Conservation (phyloP, 495 filamentous ascomycete genomes). For the Glutinoglossum americanum region DNA sequence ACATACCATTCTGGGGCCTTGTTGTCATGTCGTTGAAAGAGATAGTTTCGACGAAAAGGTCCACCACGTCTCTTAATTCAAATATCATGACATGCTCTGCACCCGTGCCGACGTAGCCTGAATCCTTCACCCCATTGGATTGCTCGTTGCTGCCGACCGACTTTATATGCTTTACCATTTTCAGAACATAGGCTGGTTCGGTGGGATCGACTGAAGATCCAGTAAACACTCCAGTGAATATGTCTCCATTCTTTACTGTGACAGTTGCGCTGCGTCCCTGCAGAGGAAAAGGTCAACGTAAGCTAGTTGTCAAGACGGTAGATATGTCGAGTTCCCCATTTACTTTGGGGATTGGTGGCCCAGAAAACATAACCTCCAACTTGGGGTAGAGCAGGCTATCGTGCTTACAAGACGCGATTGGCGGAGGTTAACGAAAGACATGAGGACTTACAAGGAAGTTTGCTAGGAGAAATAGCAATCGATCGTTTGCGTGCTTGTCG, state of each 20-base stretch:
- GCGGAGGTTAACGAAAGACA: not conserved
- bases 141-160: conserved; percentile 24
- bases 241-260: conserved; percentile 45
- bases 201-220: conserved; percentile 33
- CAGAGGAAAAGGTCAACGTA: conserved; percentile 9
- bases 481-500: conserved; percentile 43
- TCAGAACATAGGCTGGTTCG: conserved; percentile 45
- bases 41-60: conserved; percentile 34
- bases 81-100: conserved; percentile 57
- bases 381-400: not conserved
- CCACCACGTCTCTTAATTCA: conserved; percentile 52
- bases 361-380: too few species aligned
- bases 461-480: conserved; percentile 38
- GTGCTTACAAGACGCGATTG: not conserved
- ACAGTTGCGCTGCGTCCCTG: conserved; percentile 50
- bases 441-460: conserved; percentile 37
- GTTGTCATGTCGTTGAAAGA: not conserved
- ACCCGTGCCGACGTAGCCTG: conserved; percentile 35
- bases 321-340: not conserved
- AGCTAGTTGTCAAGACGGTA: not conserved
- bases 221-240: conserved; percentile 51
- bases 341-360: too few species aligned
- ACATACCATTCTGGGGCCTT: conserved; percentile 3
- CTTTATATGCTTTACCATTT: conserved; percentile 57
- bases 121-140: conserved; percentile 32